Conservation (phyloP, 75 land plant species). For the Pinus taeda region DNA sequence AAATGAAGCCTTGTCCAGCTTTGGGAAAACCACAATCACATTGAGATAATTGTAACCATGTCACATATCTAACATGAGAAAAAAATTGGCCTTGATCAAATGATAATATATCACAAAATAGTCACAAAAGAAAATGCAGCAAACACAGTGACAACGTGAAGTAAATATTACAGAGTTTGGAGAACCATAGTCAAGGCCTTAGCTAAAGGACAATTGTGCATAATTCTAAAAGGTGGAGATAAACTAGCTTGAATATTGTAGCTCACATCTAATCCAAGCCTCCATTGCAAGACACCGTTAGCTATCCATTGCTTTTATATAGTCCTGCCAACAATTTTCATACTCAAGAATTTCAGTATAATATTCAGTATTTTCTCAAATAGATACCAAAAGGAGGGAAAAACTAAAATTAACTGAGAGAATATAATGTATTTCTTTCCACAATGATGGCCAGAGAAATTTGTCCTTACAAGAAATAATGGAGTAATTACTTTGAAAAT, state of each 20-base stretch:
- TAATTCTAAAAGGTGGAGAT: background rate
- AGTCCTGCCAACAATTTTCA: constrained; percentile 14
- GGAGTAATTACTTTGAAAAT: background rate
- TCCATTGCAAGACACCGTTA: constrained; percentile 84
- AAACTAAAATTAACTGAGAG: background rate
- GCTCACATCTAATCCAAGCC: constrained; percentile 93
- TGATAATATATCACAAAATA: background rate
- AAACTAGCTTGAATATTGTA: constrained; percentile 44
- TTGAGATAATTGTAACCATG: constrained; percentile 83
- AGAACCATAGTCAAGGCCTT: background rate
- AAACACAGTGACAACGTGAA: background rate
- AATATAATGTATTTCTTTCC: background rate
- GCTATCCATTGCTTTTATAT: constrained; percentile 80
- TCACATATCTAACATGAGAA: constrained; percentile 68
- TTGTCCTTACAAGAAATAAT: background rate
- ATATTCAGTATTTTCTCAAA: background rate
- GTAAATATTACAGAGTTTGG: background rate
- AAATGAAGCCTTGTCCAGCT: constrained; percentile 81
- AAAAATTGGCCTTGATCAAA: background rate
- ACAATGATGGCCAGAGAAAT: background rate
- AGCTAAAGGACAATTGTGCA: background rate
- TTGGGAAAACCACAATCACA: constrained; percentile 77
- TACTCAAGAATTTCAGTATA: background rate
- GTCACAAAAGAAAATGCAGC: background rate
- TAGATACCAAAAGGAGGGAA: background rate